phyloP scores from a whole-genome alignment of 305 asterid species.

The Fraxinus greggii region DNA sequence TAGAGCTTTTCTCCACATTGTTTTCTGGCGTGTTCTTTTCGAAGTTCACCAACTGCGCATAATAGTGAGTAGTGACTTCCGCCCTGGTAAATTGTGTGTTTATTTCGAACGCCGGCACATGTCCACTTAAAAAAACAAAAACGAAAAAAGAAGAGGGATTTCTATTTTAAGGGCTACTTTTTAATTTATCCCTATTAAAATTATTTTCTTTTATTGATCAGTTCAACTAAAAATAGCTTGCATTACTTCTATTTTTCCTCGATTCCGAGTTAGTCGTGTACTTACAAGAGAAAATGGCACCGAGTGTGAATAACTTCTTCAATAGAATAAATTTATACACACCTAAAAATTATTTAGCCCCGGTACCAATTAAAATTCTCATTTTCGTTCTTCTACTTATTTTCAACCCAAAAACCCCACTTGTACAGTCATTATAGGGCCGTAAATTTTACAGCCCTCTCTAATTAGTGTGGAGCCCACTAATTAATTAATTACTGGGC shows the following conservation, averaged over 20 bases:
- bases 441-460: no score
- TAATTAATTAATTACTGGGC: no score
- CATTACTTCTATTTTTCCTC: no score
- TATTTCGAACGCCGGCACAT: neutral
- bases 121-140: no score
- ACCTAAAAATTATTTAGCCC: no score
- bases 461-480: no score
- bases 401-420: no score
- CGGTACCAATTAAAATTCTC: no score
- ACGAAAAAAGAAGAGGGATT: neutral
- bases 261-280: no score
- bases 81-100: neutral
- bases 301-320: neutral
- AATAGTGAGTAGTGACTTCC: neutral
- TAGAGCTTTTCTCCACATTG: conserved; percentile 64
- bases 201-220: neutral
- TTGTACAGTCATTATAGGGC: no score
- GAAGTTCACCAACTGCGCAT: neutral
- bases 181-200: neutral
- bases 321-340: neutral
- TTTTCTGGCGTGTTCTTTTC: neutral
- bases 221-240: neutral
- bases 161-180: neutral
- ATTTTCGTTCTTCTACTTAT: no score
- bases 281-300: no score